Base-by-base conservation (phyloP, 768 basidiomycete genomes). In the Coprinopsis sp. region DNA sequence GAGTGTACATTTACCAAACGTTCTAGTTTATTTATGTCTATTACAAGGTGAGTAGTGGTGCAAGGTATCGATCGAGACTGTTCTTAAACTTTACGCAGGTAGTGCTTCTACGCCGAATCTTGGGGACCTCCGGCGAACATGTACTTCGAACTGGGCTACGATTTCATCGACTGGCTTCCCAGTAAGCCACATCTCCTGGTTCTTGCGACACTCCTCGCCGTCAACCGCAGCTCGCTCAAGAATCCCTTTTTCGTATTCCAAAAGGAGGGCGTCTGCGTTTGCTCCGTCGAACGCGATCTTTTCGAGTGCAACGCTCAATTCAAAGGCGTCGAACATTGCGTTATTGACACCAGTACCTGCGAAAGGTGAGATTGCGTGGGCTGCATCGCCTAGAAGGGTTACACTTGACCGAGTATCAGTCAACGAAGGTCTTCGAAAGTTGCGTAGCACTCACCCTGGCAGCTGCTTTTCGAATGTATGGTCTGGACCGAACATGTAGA, bases 341-440 rank as follows among this genome's bases (percentile, higher is more conserved):
- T 53, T 43, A 33, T 60, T 60, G 12, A 58, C 57, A 3, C 60
- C 60, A 25, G 51, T 54, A 10, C 60, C 60, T 1, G 55, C 54
- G 36, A 58, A 59, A 16, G 58, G 60, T 6, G 56, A 53, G 54
- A 61, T 58, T 16, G 58, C 51, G 49, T 61, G 60, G 2, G 60
- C 60, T 12, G 60, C 58, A 51, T 61, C 58, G 4, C 58, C 60
- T 1, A 61, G 37, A 14, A 61, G 29, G 13, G 60, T 59, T 34
- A 51, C 47, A 8, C 53, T 49, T 37, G 8, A 28, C 23, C 21
- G 29, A 25, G 24, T 16, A n/a, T 23, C 30, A 38, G 28, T 21
- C 7, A 27, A 27, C 18, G 6, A 23, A 21, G 12, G 11, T n/a
- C n/a, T n/a, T n/a, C n/a, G n/a, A n/a, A n/a, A 14, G 14, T 37